phyloP scores from a whole-genome alignment of 2,329 filamentous ascomycete species.

The Alternaria sp. region DNA sequence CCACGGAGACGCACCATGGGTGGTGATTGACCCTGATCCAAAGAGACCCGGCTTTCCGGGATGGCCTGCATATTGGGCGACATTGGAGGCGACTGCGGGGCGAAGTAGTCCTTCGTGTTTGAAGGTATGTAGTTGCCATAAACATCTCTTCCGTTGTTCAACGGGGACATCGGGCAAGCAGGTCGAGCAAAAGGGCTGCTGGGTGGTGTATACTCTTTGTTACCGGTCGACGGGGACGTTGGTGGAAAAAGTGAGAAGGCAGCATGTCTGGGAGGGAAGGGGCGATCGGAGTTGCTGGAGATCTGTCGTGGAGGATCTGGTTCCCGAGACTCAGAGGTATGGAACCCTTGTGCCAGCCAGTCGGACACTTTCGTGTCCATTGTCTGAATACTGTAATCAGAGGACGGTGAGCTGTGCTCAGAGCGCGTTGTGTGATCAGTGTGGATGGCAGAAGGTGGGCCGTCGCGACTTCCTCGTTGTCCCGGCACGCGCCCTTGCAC shows the following conservation, averaged over 20 bases:
- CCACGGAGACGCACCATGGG: background rate
- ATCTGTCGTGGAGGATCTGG: background rate
- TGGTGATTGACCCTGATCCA: background rate
- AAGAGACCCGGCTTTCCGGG: background rate
- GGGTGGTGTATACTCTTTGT: constrained; percentile 7
- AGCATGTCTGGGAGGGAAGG: background rate
- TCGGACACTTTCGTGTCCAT: constrained; percentile 2
- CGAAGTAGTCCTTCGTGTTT: constrained; percentile 11
- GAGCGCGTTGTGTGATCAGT: background rate
- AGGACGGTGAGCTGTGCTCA: background rate
- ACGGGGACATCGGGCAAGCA: constrained; percentile 10
- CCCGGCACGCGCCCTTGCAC: background rate
- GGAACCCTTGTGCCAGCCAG: constrained; percentile 7
- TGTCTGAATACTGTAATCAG: background rate
- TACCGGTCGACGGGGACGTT: background rate
- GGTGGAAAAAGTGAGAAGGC: constrained; percentile 8
- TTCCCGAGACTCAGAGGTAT: background rate
- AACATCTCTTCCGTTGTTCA: constrained; percentile 19
- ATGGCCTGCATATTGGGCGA: background rate
- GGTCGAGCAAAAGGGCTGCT: background rate
- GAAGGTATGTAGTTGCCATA: constrained; percentile 23
- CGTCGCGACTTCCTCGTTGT: background rate
- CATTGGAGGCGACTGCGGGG: background rate
- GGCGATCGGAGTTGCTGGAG: background rate
- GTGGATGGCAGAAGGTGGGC: background rate